Percentiles rank a stretch among this genome's conserved stretches.
Conservation (phyloP, 805 yeast species). For the Nakazawaea ishiwadae region DNA sequence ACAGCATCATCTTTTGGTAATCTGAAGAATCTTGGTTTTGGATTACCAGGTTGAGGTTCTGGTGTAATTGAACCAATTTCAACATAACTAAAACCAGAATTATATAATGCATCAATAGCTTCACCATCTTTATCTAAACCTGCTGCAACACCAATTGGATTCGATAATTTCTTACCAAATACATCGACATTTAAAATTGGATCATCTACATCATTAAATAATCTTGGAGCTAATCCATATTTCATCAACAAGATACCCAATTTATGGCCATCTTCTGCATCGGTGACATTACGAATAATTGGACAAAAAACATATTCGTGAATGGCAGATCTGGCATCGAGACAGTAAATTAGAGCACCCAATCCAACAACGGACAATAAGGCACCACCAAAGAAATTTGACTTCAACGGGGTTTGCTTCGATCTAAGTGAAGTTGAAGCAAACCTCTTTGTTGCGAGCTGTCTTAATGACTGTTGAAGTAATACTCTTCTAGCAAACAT, state of each 20-base stretch:
- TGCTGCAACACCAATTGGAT: conserved; percentile 92
- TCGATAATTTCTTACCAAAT: conserved; percentile 58
- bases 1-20: conserved; percentile 83
- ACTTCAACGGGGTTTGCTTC: conserved; percentile 5
- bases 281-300: conserved; percentile 57
- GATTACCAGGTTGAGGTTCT: conserved; percentile 89
- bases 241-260: conserved; percentile 69
- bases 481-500: neutral
- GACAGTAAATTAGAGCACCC: conserved; percentile 46
- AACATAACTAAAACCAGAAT: conserved; percentile 81
- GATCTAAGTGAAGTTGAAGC: neutral
- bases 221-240: conserved; percentile 61
- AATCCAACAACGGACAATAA: conserved; percentile 19
- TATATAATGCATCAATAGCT: conserved; percentile 75
- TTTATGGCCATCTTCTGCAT: conserved; percentile 84
- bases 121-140: conserved; percentile 94
- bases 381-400: conserved; percentile 8
- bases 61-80: conserved; percentile 96
- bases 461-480: neutral
- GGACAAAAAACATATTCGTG: conserved; percentile 85
- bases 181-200: conserved; percentile 52
- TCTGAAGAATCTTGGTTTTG: conserved; percentile 88
- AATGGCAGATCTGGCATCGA: conserved; percentile 77
- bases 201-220: conserved; percentile 49
- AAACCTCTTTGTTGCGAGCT: neutral